These are phyloP conservation scores for Apostasia ramifera DNA, from an alignment of 106 monocot species.

Conservation along the genomic window DNA sequence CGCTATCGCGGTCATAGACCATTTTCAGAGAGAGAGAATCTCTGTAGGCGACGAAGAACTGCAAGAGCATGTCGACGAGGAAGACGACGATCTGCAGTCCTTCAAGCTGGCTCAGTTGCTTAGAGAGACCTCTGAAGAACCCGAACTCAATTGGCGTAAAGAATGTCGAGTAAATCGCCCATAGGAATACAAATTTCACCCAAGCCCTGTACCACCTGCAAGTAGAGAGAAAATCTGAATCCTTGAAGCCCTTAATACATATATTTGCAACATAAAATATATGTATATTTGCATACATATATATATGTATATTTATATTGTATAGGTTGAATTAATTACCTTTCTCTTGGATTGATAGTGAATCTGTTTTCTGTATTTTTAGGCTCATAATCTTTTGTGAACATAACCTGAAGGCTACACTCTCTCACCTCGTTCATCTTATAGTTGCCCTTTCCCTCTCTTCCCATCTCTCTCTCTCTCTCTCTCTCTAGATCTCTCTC, in stretches of 20 bases:
- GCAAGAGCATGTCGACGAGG: conserved; percentile 37
- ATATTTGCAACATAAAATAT: too few species aligned
- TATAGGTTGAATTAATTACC: conserved; percentile 14
- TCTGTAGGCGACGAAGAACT: conserved; percentile 45
- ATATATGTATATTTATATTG: too few species aligned
- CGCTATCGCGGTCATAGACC: conserved; percentile 28
- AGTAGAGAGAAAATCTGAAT: background rate
- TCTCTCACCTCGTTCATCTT: conserved; percentile 30
- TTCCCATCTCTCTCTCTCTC: background rate
- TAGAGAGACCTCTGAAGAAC: conserved; percentile 47
- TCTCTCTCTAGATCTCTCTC: background rate
- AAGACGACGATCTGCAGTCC: conserved; percentile 27
- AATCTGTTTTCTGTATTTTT: conserved; percentile 21
- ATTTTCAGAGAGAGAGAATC: conserved; percentile 45
- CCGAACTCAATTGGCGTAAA: conserved; percentile 59
- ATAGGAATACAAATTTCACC: conserved; percentile 35
- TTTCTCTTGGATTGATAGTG: conserved; percentile 55
- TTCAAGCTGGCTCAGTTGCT: conserved; percentile 23
- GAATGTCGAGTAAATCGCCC: conserved; percentile 53
- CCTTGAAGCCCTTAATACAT: background rate
- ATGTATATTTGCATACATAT: background rate
- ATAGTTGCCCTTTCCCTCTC: background rate
- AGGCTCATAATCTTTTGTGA: conserved; percentile 33
- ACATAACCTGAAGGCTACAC: conserved; percentile 21
- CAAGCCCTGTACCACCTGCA: conserved; percentile 41